phyloP scores from a whole-genome alignment of 805 yeast genomes.

The Cyberlindnera nakhonratchasimensis region DNA sequence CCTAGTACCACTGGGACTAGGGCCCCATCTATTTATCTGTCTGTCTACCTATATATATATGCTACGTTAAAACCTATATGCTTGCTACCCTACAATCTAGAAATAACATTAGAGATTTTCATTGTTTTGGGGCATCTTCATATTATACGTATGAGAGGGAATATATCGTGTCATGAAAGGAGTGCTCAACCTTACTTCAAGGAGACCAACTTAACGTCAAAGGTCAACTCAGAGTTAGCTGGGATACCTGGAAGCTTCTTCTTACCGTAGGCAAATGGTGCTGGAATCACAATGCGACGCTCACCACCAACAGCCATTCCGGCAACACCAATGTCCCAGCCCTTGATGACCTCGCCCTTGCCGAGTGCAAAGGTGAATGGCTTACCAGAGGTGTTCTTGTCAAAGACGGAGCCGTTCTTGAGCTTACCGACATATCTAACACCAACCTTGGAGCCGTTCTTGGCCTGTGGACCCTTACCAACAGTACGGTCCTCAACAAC shows the following conservation, averaged over 20 bases:
- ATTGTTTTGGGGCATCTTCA: no score
- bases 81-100: no score
- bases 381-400: slow-evolving; percentile 95
- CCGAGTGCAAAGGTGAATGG: slow-evolving; percentile 91
- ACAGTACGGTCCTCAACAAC: slow-evolving; percentile 85
- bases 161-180: background rate
- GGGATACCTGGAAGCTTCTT: slow-evolving; percentile 96
- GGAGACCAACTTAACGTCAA: slow-evolving; percentile 90
- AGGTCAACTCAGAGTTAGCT: slow-evolving; percentile 92
- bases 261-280: slow-evolving; percentile 95
- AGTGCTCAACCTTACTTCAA: slow-evolving; percentile 55
- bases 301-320: slow-evolving; percentile 99
- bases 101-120: no score
- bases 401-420: slow-evolving; percentile 93
- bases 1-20: no score
- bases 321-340: slow-evolving; percentile 97
- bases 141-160: no score
- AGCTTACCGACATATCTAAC: slow-evolving; percentile 98
- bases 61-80: no score
- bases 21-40: no score
- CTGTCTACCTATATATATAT: no score
- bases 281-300: slow-evolving; percentile 94
- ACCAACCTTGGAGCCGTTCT: slow-evolving; percentile 86
- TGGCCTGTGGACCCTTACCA: slow-evolving; percentile 87
- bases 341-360: slow-evolving; percentile 97